Conservation (phyloP, 2,329 filamentous ascomycete genomes). For the Aspergillus eucalypticola region DNA sequence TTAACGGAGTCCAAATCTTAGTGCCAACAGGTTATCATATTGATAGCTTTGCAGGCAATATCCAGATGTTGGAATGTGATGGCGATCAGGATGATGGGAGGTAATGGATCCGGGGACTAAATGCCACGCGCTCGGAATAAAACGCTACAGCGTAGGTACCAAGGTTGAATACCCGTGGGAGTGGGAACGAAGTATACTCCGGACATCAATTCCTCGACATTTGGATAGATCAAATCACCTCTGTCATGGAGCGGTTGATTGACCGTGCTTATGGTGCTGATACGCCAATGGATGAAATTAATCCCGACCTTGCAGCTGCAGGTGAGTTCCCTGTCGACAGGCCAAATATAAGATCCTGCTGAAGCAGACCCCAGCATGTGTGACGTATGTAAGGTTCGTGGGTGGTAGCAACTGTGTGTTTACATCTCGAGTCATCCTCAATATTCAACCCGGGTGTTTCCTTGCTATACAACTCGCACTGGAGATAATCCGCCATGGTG, state of each 20-base stretch:
- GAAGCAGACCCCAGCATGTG: neutral
- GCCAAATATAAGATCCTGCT: constrained; percentile 1
- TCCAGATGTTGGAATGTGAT: neutral
- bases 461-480: no score
- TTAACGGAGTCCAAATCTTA: neutral
- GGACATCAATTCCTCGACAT: neutral
- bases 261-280: neutral
- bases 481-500: no score
- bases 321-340: constrained; percentile 12
- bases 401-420: neutral
- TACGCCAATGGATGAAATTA: constrained; percentile 7
- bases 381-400: constrained; percentile 6
- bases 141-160: neutral
- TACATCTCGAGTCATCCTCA: no score
- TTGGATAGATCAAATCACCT: constrained; percentile 2
- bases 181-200: neutral
- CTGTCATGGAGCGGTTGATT: constrained; percentile 1
- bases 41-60: neutral
- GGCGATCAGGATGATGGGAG: neutral
- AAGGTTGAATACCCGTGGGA: constrained; percentile 1
- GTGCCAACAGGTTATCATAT: neutral
- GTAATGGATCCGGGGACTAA: neutral
- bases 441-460: no score
- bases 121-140: constrained; percentile 2
- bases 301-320: constrained; percentile 13